These are phyloP conservation scores for Malus hybrid DNA, from an alignment of 331 rosid genomes.

Conservation along the genomic window DNA sequence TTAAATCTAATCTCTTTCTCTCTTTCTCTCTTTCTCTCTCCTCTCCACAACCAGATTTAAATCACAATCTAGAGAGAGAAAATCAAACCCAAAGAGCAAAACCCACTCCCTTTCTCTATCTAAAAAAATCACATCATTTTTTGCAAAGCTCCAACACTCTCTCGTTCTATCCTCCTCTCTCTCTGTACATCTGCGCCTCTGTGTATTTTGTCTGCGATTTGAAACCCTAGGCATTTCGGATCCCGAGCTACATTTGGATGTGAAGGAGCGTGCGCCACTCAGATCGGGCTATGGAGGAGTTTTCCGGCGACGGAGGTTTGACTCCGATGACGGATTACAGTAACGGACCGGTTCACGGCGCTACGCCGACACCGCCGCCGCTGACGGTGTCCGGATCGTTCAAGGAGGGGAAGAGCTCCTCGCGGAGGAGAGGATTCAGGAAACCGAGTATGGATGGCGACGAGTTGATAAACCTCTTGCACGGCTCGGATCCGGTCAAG, in stretches of 20 bases:
- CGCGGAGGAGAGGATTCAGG: conserved; percentile 59
- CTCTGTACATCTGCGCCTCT: neutral
- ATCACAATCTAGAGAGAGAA: conserved; percentile 29
- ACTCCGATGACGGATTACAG: neutral
- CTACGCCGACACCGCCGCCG: conserved; percentile 38
- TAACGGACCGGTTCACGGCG: conserved; percentile 24
- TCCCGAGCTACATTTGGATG: conserved; percentile 65
- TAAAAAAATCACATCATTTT: neutral
- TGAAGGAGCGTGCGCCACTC: conserved; percentile 28
- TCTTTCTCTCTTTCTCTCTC: neutral
- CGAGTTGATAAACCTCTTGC: conserved; percentile 78
- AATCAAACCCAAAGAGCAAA: neutral
- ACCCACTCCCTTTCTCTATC: neutral
- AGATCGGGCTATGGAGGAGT: conserved; percentile 53
- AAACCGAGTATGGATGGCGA: conserved; percentile 94
- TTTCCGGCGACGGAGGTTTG: conserved; percentile 28
- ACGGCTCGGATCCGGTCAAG: conserved; percentile 99
- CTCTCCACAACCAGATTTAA: conserved; percentile 16
- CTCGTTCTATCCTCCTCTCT: neutral
- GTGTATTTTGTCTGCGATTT: conserved; percentile 8
- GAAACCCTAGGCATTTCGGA: conserved; percentile 47
- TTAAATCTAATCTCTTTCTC: conserved; percentile 1
- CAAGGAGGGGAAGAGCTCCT: conserved; percentile 81
- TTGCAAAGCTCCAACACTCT: neutral
- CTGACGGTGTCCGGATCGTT: conserved; percentile 76